A percentile compares a stretch with the other conserved stretches of the same genome.
phyloP scores from a whole-genome alignment of 1,284 basidiomycete species.

The Peniophora sp. region DNA sequence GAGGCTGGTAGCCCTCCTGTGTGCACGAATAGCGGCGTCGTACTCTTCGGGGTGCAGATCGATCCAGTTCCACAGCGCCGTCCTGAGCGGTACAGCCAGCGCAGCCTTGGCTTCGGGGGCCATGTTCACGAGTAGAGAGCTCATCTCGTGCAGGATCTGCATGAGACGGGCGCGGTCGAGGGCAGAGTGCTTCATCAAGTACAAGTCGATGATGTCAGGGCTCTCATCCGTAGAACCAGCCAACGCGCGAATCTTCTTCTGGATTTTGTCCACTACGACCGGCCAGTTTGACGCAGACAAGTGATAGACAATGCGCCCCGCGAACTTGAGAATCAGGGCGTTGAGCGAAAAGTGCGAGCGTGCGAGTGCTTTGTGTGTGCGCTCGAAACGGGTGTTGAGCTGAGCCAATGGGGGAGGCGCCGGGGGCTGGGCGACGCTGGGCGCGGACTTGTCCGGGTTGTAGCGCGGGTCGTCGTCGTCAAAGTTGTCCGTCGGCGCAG shows the following conservation, averaged over 20 bases:
- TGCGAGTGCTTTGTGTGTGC: slow-evolving; percentile 56
- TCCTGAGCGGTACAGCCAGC: slow-evolving; percentile 67
- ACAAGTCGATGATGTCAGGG: slow-evolving; percentile 65
- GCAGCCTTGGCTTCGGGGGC: slow-evolving; percentile 68
- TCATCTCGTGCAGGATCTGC: slow-evolving; percentile 71
- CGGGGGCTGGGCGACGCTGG: background rate
- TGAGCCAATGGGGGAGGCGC: slow-evolving; percentile 27
- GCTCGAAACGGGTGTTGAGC: slow-evolving; percentile 50
- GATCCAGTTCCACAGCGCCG: slow-evolving; percentile 91
- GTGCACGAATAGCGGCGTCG: slow-evolving; percentile 58
- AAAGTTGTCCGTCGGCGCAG: slow-evolving; percentile 12
- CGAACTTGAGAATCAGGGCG: slow-evolving; percentile 55
- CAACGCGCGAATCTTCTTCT: slow-evolving; percentile 62
- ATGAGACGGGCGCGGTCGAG: slow-evolving; percentile 59
- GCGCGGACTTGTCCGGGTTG: slow-evolving; percentile 7
- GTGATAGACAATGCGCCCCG: slow-evolving; percentile 79
- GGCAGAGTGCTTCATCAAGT: slow-evolving; percentile 66
- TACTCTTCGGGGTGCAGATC: slow-evolving; percentile 78
- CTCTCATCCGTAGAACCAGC: slow-evolving; percentile 46
- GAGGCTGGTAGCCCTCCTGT: slow-evolving; percentile 37
- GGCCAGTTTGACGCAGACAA: slow-evolving; percentile 89
- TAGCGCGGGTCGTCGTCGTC: slow-evolving; percentile 27
- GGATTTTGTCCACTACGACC: slow-evolving; percentile 69
- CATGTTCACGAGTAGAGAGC: slow-evolving; percentile 80
- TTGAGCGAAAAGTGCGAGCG: slow-evolving; percentile 52